phyloP scores from a whole-genome alignment of 345 rosid species.

The Ceriops zippeliana region DNA sequence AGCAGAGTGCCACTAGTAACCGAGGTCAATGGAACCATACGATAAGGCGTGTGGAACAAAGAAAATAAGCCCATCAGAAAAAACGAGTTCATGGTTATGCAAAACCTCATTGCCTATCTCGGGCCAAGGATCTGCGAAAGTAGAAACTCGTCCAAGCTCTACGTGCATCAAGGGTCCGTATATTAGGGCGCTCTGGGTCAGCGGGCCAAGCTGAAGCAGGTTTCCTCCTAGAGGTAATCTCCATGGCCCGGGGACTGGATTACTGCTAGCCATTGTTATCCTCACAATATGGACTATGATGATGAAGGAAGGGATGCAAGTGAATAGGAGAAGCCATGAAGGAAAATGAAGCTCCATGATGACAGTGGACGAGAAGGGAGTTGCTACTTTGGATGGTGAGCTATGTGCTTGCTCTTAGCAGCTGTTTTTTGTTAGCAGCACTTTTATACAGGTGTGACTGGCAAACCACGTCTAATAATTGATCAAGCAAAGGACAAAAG shows the following conservation, averaged over 20 bases:
- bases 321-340: no score
- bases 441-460: no score
- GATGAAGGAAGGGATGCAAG: no score
- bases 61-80: background rate
- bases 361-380: no score
- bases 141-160: constrained; percentile 1
- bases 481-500: no score
- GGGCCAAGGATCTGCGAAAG: background rate
- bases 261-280: background rate
- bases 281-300: no score
- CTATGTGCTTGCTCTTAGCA: no score
- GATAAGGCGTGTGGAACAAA: background rate
- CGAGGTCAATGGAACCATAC: background rate
- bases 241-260: background rate
- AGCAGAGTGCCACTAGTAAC: no score
- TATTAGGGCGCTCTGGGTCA: background rate
- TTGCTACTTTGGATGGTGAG: no score
- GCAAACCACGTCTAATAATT: no score
- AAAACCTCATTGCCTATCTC: background rate
- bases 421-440: no score
- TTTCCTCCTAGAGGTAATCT: background rate
- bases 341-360: no score
- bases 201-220: background rate
- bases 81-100: background rate
- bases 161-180: background rate